phyloP scores from a whole-genome alignment of 1,139 yeast species.

The Kazachstania sp. region DNA sequence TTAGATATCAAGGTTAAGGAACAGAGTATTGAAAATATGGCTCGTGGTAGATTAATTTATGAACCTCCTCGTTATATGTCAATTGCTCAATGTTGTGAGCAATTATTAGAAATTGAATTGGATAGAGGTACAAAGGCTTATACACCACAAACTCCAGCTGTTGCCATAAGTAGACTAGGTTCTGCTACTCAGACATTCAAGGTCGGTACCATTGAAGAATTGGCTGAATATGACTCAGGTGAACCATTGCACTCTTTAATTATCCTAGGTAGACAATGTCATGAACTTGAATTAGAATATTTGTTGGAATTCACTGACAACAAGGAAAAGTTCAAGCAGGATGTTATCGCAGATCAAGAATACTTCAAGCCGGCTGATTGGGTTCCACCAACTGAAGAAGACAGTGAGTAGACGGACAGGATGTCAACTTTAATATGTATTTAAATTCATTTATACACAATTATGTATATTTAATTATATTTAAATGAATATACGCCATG shows the following conservation, averaged over 20 bases:
- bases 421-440: too few species aligned
- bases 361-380: conserved; percentile 50
- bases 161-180: conserved; percentile 86
- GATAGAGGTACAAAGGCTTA: conserved; percentile 65
- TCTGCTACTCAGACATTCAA: conserved; percentile 74
- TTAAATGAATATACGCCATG: background rate
- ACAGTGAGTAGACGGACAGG: conserved; percentile 7
- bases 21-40: conserved; percentile 90
- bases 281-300: conserved; percentile 84
- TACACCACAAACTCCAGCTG: conserved; percentile 81
- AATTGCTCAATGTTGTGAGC: conserved; percentile 81
- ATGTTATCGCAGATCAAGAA: conserved; percentile 65
- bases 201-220: conserved; percentile 72
- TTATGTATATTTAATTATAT: background rate
- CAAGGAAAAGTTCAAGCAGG: conserved; percentile 47
- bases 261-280: conserved; percentile 87
- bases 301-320: conserved; percentile 69
- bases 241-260: conserved; percentile 90
- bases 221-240: conserved; percentile 80
- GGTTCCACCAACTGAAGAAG: conserved; percentile 35
- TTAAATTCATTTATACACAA: background rate
- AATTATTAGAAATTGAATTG: conserved; percentile 80
- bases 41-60: conserved; percentile 81
- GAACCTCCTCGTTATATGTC: conserved; percentile 98
- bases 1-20: conserved; percentile 94